Base-by-base conservation (phyloP, 805 yeast genomes). In the Metschnikowia cubensis region DNA sequence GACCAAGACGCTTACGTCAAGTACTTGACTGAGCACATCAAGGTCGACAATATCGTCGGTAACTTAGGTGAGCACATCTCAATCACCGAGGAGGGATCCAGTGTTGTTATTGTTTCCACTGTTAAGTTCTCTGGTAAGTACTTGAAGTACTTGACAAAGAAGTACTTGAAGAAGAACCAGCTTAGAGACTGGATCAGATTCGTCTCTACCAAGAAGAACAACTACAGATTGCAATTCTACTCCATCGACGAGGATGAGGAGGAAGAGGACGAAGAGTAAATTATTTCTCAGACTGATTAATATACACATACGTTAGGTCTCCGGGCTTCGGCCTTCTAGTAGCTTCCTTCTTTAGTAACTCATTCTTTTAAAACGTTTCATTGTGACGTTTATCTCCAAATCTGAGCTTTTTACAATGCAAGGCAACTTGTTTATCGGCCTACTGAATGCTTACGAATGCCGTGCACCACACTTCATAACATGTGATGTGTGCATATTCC, bases 111-210 rank as follows among this genome's bases (percentile, higher is more conserved):
- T 71, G 88, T 90, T 63, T 81, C 97, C 63, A 84, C 86, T 78
- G 78, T 96, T 78, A 86, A 89, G 81, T 92, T 94, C 94, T 91
- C 97, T 65, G 99, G 99, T 81, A 92, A 95, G 83, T 94, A 94
- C 96, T 86, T 92, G 77, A 94, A 95, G 84, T 94, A 94, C 95
- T 83, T 94, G 75, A 89, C 98, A 72, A 95, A 94, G 90, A 92
- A 96, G 84, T 94, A 89, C 94, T 89, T 94, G 80, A 95, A 92
- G 96, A 94, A 94, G 89, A 89, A 91, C 92, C 96, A 89, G 81
- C 88, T 92, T 83, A 90, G 97, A 84, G 98, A 94, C 84, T 92
- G 98, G 98, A 91, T 92, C 80, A 94, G 98, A 85, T 91, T 92
- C 71, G 96, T 92, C 64, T 88, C 98, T 62, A 85, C 87, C 72